Evolutionary conservation across 2,329 filamentous ascomycete species (phyloP).

Genomic region (Fusarium nelsonii): DNA sequence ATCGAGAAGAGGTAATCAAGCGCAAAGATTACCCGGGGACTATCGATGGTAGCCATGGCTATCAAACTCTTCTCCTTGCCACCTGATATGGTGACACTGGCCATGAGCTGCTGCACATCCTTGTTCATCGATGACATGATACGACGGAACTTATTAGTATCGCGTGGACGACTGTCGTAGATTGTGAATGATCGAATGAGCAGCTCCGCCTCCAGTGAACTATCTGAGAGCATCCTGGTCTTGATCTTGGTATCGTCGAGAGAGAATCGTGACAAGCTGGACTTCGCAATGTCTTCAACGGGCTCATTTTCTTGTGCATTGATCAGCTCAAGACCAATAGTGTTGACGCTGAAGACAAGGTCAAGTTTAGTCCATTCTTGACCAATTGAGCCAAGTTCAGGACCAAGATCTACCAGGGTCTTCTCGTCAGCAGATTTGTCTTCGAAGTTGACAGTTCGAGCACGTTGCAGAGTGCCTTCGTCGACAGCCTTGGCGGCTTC

Average conservation of each 20-base stretch:
- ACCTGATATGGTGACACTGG: conserved; percentile 91
- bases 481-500: conserved; percentile 82
- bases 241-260: conserved; percentile 93
- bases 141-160: conserved; percentile 95
- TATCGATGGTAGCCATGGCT: conserved; percentile 93
- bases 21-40: conserved; percentile 92
- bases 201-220: conserved; percentile 91
- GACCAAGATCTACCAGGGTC: conserved; percentile 67
- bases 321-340: conserved; percentile 88
- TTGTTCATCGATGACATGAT: conserved; percentile 99
- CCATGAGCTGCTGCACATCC: conserved; percentile 98
- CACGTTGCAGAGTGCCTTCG: conserved; percentile 63
- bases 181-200: conserved; percentile 96
- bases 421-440: conserved; percentile 53
- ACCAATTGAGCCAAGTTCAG: conserved; percentile 76
- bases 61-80: conserved; percentile 85
- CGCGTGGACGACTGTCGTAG: conserved; percentile 86
- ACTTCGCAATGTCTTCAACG: conserved; percentile 80
- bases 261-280: conserved; percentile 93
- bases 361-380: conserved; percentile 94
- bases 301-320: conserved; percentile 80
- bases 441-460: conserved; percentile 55
- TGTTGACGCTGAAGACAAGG: conserved; percentile 88
- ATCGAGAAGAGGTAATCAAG: conserved; percentile 95
- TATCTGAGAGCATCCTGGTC: conserved; percentile 91